Percentiles rank a stretch among this genome's conserved stretches.
These are phyloP conservation scores for Cladophialophora bantiana DNA, from an alignment of 2,329 filamentous ascomycete species.

Conservation along the genomic window DNA sequence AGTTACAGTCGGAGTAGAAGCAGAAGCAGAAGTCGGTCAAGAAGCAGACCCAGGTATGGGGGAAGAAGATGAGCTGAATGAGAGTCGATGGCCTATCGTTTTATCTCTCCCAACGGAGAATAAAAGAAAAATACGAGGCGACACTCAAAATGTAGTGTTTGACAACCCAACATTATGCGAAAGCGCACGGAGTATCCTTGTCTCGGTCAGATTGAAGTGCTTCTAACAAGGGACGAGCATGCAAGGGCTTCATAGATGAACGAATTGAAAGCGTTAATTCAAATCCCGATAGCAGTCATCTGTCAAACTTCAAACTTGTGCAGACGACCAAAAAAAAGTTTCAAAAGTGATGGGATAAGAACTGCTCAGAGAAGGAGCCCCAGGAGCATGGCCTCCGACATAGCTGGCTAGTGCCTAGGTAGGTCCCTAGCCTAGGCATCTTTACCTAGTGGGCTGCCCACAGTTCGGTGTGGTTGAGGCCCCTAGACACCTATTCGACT, in stretches of 20 bases:
- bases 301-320: slow-evolving; percentile 4
- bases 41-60: slow-evolving; percentile 55
- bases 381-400: neutral
- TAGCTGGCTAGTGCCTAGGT: neutral
- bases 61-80: slow-evolving; percentile 37
- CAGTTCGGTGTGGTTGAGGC: neutral
- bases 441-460: neutral
- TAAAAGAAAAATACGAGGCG: neutral
- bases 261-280: neutral
- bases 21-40: slow-evolving; percentile 55
- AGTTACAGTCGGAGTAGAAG: slow-evolving; percentile 60
- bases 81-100: neutral
- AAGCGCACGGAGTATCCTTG: neutral
- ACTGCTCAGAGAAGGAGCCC: neutral
- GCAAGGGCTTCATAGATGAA: slow-evolving; percentile 2
- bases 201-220: neutral
- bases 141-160: slow-evolving; percentile 1
- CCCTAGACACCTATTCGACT: neutral
- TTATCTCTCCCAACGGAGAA: neutral
- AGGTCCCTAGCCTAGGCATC: neutral
- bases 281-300: neutral
- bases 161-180: neutral
- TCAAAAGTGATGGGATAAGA: neutral
- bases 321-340: neutral
- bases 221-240: neutral